Evolutionary conservation across 352 stramenopile species (phyloP).

Genomic region (Elongisporangium prolatum): DNA sequence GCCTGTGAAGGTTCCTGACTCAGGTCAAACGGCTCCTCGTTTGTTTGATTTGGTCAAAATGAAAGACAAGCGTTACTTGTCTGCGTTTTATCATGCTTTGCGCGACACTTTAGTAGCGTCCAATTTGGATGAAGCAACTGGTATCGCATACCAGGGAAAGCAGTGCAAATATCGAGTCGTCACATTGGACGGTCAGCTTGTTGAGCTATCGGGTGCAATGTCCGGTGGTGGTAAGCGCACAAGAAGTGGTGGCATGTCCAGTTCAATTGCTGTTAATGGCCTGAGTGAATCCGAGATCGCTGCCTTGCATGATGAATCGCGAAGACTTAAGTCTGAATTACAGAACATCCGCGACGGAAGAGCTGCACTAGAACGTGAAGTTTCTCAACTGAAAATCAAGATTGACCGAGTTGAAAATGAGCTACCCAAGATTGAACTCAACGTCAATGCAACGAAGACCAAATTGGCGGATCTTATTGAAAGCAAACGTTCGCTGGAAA

Average conservation of each 20-base stretch:
- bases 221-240: slow-evolving; percentile 94
- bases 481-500: slow-evolving; percentile 66
- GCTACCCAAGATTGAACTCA: slow-evolving; percentile 89
- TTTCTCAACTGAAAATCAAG: slow-evolving; percentile 72
- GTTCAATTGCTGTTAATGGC: slow-evolving; percentile 35
- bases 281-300: slow-evolving; percentile 61
- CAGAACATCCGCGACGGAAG: slow-evolving; percentile 62
- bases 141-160: slow-evolving; percentile 89
- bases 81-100: slow-evolving; percentile 96
- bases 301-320: slow-evolving; percentile 53
- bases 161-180: slow-evolving; percentile 96
- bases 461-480: slow-evolving; percentile 57
- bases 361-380: slow-evolving; percentile 76
- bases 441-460: slow-evolving; percentile 60
- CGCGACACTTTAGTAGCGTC: slow-evolving; percentile 97
- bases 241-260: slow-evolving; percentile 93
- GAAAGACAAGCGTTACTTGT: slow-evolving; percentile 84
- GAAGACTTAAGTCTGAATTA: slow-evolving; percentile 40
- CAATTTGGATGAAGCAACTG: slow-evolving; percentile 91
- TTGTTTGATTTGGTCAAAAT: slow-evolving; percentile 89
- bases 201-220: slow-evolving; percentile 99
- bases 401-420: slow-evolving; percentile 90
- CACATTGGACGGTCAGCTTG: slow-evolving; percentile 96
- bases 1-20: slow-evolving; percentile 30
- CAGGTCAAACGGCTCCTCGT: slow-evolving; percentile 43